These are phyloP conservation scores for Ogataea sp. DNA, from an alignment of 805 yeast genomes.

Conservation along the genomic window DNA sequence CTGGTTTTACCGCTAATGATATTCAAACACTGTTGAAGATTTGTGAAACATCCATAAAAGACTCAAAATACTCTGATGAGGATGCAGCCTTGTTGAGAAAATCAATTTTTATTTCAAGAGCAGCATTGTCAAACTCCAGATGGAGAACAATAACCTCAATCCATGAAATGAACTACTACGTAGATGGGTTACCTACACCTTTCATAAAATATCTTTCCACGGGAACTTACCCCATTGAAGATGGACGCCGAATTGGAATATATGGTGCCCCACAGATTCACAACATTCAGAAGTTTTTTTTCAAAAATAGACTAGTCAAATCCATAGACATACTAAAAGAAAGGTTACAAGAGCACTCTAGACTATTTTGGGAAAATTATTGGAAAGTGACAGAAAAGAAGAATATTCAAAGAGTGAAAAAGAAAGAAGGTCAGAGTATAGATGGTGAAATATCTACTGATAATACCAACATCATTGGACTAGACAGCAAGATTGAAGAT, in stretches of 20 bases:
- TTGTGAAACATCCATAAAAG: slow-evolving; percentile 34
- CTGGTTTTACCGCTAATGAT: slow-evolving; percentile 58
- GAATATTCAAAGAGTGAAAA: slow-evolving; percentile 25
- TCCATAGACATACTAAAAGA: slow-evolving; percentile 21
- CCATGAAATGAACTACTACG: slow-evolving; percentile 60
- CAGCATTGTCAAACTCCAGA: slow-evolving; percentile 41
- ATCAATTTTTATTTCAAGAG: slow-evolving; percentile 36
- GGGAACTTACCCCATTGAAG: slow-evolving; percentile 29
- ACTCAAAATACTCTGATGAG: slow-evolving; percentile 21
- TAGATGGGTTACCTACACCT: slow-evolving; percentile 34
- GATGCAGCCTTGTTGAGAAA: slow-evolving; percentile 36
- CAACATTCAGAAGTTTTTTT: slow-evolving; percentile 43
- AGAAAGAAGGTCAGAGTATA: slow-evolving; percentile 25
- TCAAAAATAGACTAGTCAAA: slow-evolving; percentile 39
- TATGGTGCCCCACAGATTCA: slow-evolving; percentile 56
- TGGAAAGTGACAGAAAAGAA: slow-evolving; percentile 29
- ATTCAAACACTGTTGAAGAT: slow-evolving; percentile 43
- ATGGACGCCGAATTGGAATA: slow-evolving; percentile 43
- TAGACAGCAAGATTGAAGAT: no score
- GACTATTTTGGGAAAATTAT: slow-evolving; percentile 44
- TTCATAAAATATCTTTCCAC: slow-evolving; percentile 36
- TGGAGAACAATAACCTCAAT: slow-evolving; percentile 53
- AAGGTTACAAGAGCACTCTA: slow-evolving; percentile 27
- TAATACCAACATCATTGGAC: no score
- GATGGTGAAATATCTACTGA: no score